Conservation (phyloP, 306 rosid genomes). For the apple (Malus domestica) region ASM211411v1 NC_041789.1:15364501-15365000, state of each 20-base stretch:
- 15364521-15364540: background rate
- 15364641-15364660: constrained; percentile 94
- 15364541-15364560: background rate
- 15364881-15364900: background rate
- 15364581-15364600: background rate
- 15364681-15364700: constrained; percentile 83
- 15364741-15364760: constrained; percentile 81
- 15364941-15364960: background rate
- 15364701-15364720: constrained; percentile 86
- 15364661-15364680: constrained; percentile 61
- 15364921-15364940: background rate
- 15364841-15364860: too few species aligned
- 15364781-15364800: constrained; percentile 58
- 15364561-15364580: background rate
- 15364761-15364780: constrained; percentile 36
- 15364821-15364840: constrained; percentile 56
- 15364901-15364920: background rate
- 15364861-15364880: background rate
- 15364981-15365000: constrained; percentile 85
- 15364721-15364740: constrained; percentile 98
- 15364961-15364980: constrained; percentile 63
- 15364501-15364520: background rate
- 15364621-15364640: constrained; percentile 96
- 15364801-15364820: constrained; percentile 62
- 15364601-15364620: constrained; percentile 64